Base-by-base conservation (phyloP, 2,329 filamentous ascomycete genomes). In the Aspergillus sp. region DNA sequence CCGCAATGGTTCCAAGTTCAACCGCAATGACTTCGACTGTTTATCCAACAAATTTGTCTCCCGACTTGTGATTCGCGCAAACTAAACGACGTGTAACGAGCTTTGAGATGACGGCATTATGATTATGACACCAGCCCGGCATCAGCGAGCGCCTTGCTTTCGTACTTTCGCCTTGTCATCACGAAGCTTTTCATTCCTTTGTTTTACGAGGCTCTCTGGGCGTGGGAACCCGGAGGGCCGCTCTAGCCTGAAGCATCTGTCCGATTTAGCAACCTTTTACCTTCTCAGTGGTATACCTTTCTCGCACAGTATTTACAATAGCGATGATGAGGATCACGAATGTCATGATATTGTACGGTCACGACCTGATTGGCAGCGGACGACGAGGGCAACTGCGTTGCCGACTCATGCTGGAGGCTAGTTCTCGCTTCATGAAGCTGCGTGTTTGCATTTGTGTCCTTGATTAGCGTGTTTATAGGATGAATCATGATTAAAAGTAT, bases 41-140 rank as follows among this genome's bases (percentile, higher is more conserved):
- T 80, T 98, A 74, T 96, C 93, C 56, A 97, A 96, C 83, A 98
- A 97, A 83, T 97, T 98, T 82, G 81, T 97, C 68, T 96, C 93
- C 39, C 96, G 96, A 80, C 86, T 98, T 72, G 93, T 97, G 75
- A 96, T 97, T 77, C 92, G 94, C 70, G 91, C 94, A 72, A 96
- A 96, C 81, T 96, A 84, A 75, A 54, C 54, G 63, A 64, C 64
- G 65, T 66, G 55, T 63, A 65, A 69, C 64, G 64, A 36, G 66
- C 64, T 64, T 60, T 54, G 21, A 42, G 19, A 67, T 61, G 54
- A 64, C 57, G 65, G 66, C 63, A 68, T 68, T 63, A 68, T 64
- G 62, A 66, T 67, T 61, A 70, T 65, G 64, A 68, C 47, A 65
- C 55, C 62, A 62, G 58, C 56, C 50, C 55, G 63, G 58, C 58